A percentile compares a stretch with the other conserved stretches of the same genome.
Conservation (phyloP, 768 basidiomycete species). For the Lactarius hatsudake region DNA sequence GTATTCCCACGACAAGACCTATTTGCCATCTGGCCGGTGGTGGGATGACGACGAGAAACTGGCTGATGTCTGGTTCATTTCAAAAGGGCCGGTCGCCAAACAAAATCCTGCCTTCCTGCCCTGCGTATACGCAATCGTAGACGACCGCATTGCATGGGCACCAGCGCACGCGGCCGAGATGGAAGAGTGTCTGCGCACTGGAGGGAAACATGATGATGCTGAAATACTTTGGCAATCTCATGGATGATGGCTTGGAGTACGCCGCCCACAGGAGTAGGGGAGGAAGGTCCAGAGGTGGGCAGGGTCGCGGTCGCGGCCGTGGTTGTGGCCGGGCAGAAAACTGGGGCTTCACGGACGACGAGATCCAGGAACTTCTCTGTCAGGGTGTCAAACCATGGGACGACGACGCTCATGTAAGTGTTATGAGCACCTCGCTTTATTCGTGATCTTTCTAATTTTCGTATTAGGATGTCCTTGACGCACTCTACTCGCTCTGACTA, state of each 20-base stretch:
- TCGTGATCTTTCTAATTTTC: neutral
- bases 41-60: conserved; percentile 34
- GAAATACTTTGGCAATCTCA: neutral
- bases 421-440: neutral
- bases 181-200: neutral
- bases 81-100: too few species aligned
- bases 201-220: neutral
- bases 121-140: neutral
- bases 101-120: neutral
- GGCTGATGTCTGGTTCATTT: neutral
- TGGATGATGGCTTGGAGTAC: neutral
- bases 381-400: conserved; percentile 48
- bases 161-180: neutral
- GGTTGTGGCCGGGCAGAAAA: neutral
- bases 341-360: neutral
- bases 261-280: neutral
- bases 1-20: conserved; percentile 48
- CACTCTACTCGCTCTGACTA: neutral
- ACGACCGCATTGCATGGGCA: conserved; percentile 11
- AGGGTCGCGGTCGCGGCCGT: neutral
- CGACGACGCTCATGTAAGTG: conserved; percentile 40
- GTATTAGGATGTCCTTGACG: conserved; percentile 13
- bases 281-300: neutral
- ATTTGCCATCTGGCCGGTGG: conserved; percentile 46
- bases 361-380: conserved; percentile 34